Evolutionary conservation across 78 protist genomes (phyloP).

Genomic region (Carpediemonas membranifera): DNA sequence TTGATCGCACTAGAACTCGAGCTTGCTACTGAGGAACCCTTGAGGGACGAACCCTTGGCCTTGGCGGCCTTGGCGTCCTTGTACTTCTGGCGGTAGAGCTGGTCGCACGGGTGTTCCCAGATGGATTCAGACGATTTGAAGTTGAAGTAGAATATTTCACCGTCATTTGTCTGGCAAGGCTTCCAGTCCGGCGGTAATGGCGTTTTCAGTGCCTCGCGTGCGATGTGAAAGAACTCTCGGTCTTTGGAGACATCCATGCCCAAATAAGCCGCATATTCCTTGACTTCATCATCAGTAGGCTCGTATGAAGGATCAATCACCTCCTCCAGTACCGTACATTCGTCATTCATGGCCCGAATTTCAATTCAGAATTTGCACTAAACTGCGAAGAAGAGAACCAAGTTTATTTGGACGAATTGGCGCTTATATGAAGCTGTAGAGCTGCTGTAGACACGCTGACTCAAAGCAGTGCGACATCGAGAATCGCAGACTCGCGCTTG

Average conservation of each 20-base stretch:
- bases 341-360: too few relatives aligned
- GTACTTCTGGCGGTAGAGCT: conserved; percentile 17
- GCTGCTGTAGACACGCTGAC: too few relatives aligned
- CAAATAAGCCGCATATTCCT: conserved; percentile 46
- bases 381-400: too few relatives aligned
- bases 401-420: too few relatives aligned
- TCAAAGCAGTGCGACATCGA: too few relatives aligned
- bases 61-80: conserved; percentile 22
- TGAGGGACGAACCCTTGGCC: too few relatives aligned
- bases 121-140: conserved; percentile 41
- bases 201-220: conserved; percentile 43
- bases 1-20: too few relatives aligned
- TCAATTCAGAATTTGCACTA: too few relatives aligned
- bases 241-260: conserved; percentile 36
- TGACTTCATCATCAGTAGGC: conserved; percentile 20
- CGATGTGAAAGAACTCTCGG: conserved; percentile 34
- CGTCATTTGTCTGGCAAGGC: conserved; percentile 26
- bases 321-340: conserved; percentile 21
- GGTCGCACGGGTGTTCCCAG: conserved; percentile 59
- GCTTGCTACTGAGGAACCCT: too few relatives aligned
- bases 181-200: conserved; percentile 51
- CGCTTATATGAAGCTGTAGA: too few relatives aligned
- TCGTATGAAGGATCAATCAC: conserved; percentile 18
- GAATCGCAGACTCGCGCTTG: too few relatives aligned
- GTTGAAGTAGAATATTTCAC: conserved; percentile 49